Percentiles rank a stretch among this genome's conserved stretches.
Conservation (phyloP, 768 basidiomycete genomes). For the Suillus alpinus region DNA sequence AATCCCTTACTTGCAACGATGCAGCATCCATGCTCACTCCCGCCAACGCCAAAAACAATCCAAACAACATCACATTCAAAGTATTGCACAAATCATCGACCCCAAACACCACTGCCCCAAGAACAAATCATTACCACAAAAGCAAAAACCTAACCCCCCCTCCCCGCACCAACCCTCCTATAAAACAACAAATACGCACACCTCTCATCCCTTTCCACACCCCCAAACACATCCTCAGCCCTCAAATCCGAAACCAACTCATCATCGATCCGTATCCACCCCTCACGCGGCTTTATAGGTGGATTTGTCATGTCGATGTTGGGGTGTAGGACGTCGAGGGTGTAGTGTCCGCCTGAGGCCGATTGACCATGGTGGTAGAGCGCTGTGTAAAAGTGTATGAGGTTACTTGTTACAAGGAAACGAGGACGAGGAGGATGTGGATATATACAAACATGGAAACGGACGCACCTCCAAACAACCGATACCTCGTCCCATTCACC, state of each 20-base stretch:
- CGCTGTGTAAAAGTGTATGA: slow-evolving; percentile 31
- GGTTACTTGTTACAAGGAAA: too few species aligned
- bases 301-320: slow-evolving; percentile 47
- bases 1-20: too few species aligned
- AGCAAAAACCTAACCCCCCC: slow-evolving; percentile 16
- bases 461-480: slow-evolving; percentile 75
- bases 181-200: slow-evolving; percentile 91
- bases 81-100: too few species aligned
- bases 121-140: too few species aligned
- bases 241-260: slow-evolving; percentile 76
- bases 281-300: slow-evolving; percentile 43
- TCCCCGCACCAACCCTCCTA: slow-evolving; percentile 44
- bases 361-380: slow-evolving; percentile 92
- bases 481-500: slow-evolving; percentile 58
- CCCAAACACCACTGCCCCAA: too few species aligned
- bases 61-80: too few species aligned
- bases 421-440: too few species aligned
- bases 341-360: slow-evolving; percentile 94
- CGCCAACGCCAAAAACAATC: too few species aligned
- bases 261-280: slow-evolving; percentile 94
- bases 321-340: slow-evolving; percentile 82
- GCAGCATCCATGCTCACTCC: too few species aligned
- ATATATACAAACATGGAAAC: neutral
- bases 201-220: slow-evolving; percentile 51
- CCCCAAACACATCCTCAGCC: slow-evolving; percentile 68